Conservation (phyloP, 2,329 filamentous ascomycete genomes). For the Myriosclerotinia duriaeana region DNA sequence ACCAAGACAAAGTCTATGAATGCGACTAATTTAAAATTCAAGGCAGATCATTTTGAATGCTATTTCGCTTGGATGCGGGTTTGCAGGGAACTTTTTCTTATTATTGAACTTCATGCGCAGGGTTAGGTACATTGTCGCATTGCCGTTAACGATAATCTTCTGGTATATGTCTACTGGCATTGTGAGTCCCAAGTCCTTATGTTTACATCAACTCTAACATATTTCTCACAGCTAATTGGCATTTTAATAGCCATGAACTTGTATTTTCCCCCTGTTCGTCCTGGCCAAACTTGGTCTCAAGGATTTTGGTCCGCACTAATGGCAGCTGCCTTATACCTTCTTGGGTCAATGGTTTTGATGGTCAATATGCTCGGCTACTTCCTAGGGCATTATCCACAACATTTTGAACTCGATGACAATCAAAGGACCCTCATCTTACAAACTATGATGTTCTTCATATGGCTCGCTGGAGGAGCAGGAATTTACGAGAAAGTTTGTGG, state of each 20-base stretch:
- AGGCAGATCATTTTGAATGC: conserved; percentile 64
- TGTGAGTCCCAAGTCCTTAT: conserved; percentile 48
- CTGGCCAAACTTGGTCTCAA: conserved; percentile 58
- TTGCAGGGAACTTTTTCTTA: conserved; percentile 65
- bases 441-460: conserved; percentile 68
- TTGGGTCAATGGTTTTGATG: conserved; percentile 63
- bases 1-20: not conserved
- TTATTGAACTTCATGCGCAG: conserved; percentile 67
- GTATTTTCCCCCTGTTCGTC: conserved; percentile 49
- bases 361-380: conserved; percentile 70
- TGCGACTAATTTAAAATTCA: conserved; percentile 4
- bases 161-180: conserved; percentile 64
- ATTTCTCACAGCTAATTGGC: conserved; percentile 50
- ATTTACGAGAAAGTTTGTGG: conserved; percentile 59
- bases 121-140: conserved; percentile 64
- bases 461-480: conserved; percentile 63
- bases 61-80: conserved; percentile 61
- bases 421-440: conserved; percentile 70
- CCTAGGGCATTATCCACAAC: conserved; percentile 65
- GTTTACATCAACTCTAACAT: conserved; percentile 15
- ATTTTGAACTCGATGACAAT: conserved; percentile 64
- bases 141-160: conserved; percentile 65
- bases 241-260: conserved; percentile 58
- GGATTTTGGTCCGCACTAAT: conserved; percentile 70
- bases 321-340: conserved; percentile 60